Conservation (phyloP, 805 yeast genomes). For the Metschnikowia matae region DNA sequence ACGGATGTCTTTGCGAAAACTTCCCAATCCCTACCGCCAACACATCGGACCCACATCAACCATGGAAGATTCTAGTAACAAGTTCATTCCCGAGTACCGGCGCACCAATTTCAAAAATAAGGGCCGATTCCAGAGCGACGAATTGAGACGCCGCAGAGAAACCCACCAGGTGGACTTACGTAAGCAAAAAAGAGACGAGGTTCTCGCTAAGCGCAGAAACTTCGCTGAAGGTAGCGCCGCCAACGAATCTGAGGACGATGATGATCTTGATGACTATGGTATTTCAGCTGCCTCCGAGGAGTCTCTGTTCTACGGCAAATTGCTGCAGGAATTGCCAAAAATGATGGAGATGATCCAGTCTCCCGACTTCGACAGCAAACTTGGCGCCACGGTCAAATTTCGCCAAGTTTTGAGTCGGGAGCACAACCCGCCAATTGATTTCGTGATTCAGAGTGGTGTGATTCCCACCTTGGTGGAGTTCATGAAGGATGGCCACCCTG, state of each 20-base stretch:
- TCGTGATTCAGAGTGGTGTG: slow-evolving; percentile 89
- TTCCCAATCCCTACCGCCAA: slow-evolving; percentile 2
- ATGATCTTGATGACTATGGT: slow-evolving; percentile 31
- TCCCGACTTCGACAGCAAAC: slow-evolving; percentile 69
- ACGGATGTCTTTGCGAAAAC: slow-evolving; percentile 1
- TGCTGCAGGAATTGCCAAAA: slow-evolving; percentile 66
- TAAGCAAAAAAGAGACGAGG: slow-evolving; percentile 95
- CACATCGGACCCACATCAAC: slow-evolving; percentile 1
- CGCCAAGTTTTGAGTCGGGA: slow-evolving; percentile 92
- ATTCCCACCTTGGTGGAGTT: slow-evolving; percentile 87
- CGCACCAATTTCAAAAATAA: slow-evolving; percentile 94
- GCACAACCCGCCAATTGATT: slow-evolving; percentile 92
- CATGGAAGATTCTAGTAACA: slow-evolving; percentile 76
- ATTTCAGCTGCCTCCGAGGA: slow-evolving; percentile 46
- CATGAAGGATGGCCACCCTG: slow-evolving; percentile 69
- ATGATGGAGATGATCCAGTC: slow-evolving; percentile 81
- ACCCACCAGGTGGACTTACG: slow-evolving; percentile 95
- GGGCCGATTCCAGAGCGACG: slow-evolving; percentile 90
- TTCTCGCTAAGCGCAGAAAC: slow-evolving; percentile 89
- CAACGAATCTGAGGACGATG: slow-evolving; percentile 42
- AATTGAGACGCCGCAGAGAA: slow-evolving; percentile 95
- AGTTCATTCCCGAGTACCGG: slow-evolving; percentile 96
- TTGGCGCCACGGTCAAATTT: slow-evolving; percentile 87
- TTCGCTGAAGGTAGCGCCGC: slow-evolving; percentile 38
- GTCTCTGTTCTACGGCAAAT: slow-evolving; percentile 36